phyloP scores from a whole-genome alignment of 768 basidiomycete species.

The Rhodotorula toruloides region DNA sequence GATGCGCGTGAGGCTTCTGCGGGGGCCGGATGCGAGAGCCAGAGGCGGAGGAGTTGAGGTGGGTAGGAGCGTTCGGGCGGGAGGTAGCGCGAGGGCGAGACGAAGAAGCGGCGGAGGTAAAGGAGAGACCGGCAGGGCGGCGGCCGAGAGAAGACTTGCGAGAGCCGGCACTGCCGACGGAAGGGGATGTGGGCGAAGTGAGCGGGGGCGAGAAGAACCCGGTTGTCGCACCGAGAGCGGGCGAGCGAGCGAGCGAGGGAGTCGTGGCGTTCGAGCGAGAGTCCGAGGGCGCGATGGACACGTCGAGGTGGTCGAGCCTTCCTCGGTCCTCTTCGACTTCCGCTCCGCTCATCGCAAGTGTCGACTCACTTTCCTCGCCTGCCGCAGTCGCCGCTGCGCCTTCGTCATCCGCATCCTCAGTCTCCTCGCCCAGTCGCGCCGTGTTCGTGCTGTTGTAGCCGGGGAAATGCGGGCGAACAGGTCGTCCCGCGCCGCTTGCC shows the following conservation, averaged over 20 bases:
- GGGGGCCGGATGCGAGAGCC: no score
- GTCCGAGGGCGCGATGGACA: not conserved
- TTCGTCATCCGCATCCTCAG: conserved; percentile 2
- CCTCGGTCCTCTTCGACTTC: not conserved
- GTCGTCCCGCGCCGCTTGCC: not conserved
- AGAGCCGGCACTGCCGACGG: not conserved
- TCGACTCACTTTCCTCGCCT: no score
- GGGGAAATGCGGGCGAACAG: not conserved
- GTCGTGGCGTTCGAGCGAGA: conserved; percentile 5
- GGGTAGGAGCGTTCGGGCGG: no score
- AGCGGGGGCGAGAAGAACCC: not conserved
- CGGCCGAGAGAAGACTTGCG: not conserved
- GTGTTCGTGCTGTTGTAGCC: not conserved
- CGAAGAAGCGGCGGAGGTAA: not conserved
- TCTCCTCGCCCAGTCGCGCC: not conserved
- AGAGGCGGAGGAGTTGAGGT: not conserved
- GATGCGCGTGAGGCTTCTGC: not conserved
- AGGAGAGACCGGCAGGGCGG: not conserved
- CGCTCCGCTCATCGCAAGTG: not conserved
- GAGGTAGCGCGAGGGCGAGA: not conserved
- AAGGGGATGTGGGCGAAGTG: not conserved
- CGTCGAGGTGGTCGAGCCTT: not conserved
- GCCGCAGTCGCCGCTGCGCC: not conserved
- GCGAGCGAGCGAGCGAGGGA: not conserved
- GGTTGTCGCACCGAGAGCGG: not conserved